phyloP scores from a whole-genome alignment of 2,329 filamentous ascomycete genomes.

The Ustulina deusta region DNA sequence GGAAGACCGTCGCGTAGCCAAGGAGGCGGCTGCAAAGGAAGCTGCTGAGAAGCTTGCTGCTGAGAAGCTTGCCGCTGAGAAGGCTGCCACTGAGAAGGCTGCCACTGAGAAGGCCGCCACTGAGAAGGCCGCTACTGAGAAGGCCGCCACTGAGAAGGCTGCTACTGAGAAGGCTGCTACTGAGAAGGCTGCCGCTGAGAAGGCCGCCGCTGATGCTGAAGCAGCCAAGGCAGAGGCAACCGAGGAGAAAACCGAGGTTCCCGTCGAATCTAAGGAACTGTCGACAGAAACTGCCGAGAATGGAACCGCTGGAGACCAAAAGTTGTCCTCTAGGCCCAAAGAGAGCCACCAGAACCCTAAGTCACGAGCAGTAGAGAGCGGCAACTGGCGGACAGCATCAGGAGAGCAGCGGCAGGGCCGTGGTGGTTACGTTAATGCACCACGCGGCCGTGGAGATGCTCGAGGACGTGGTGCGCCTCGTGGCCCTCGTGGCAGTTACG shows the following conservation, averaged over 20 bases:
- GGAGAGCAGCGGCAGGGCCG: constrained; percentile 57
- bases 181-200: constrained; percentile 42
- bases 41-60: constrained; percentile 59
- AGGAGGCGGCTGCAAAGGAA: constrained; percentile 72
- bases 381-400: constrained; percentile 70
- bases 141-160: too few relatives aligned
- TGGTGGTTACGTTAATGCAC: constrained; percentile 52
- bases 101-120: constrained; percentile 46
- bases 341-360: constrained; percentile 61
- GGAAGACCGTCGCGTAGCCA: constrained; percentile 75
- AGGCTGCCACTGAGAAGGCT: constrained; percentile 34
- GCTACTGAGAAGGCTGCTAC: constrained; percentile 46
- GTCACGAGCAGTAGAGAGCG: constrained; percentile 68
- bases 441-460: constrained; percentile 49
- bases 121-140: too few relatives aligned
- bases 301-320: constrained; percentile 61
- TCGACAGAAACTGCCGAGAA: constrained; percentile 43
- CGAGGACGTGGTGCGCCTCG: constrained; percentile 59
- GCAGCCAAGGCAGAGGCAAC: constrained; percentile 51
- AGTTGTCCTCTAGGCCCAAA: constrained; percentile 57
- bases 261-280: constrained; percentile 35
- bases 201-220: constrained; percentile 44
- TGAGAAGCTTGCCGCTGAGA: constrained; percentile 49
- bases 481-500: constrained; percentile 59
- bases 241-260: constrained; percentile 54